phyloP scores from a whole-genome alignment of 495 filamentous ascomycete genomes.

The Neurospora tetraspora region DNA sequence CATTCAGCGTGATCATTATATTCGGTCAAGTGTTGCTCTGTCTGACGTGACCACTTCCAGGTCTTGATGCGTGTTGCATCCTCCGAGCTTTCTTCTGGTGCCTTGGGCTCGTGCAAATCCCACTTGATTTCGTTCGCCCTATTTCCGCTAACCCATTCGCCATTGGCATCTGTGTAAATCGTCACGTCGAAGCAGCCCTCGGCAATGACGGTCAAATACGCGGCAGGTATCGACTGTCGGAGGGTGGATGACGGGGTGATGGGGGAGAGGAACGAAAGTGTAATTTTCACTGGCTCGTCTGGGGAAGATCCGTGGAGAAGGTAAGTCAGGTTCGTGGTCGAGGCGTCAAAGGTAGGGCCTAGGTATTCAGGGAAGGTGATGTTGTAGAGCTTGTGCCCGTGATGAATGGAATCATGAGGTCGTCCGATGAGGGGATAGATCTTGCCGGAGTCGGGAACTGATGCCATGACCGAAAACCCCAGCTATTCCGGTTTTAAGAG shows the following conservation, averaged over 20 bases:
- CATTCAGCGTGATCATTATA: slow-evolving; percentile 73
- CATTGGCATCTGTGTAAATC: slow-evolving; percentile 81
- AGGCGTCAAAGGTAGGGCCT: slow-evolving; percentile 80
- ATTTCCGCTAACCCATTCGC: slow-evolving; percentile 79
- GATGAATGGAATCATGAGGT: slow-evolving; percentile 67
- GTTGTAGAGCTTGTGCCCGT: slow-evolving; percentile 41
- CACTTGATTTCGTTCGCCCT: slow-evolving; percentile 57
- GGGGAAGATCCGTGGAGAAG: slow-evolving; percentile 42
- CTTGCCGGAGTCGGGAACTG: slow-evolving; percentile 54
- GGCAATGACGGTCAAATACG: slow-evolving; percentile 70
- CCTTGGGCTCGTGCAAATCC: slow-evolving; percentile 41
- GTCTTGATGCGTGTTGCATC: slow-evolving; percentile 32
- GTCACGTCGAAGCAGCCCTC: slow-evolving; percentile 63
- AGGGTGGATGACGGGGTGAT: slow-evolving; percentile 88
- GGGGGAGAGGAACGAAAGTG: slow-evolving; percentile 81
- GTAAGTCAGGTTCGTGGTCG: slow-evolving; percentile 87
- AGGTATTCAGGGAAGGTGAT: slow-evolving; percentile 62
- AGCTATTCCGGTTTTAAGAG: slow-evolving; percentile 33
- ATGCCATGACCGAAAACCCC: slow-evolving; percentile 72
- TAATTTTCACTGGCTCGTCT: slow-evolving; percentile 43
- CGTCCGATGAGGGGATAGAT: slow-evolving; percentile 86
- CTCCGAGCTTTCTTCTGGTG: slow-evolving; percentile 2
- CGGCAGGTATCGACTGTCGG: slow-evolving; percentile 82
- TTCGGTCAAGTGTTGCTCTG: slow-evolving; percentile 66
- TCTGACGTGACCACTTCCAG: slow-evolving; percentile 51